phyloP scores from a whole-genome alignment of 345 rosid species.

The Eucalyptus decipiens region DNA sequence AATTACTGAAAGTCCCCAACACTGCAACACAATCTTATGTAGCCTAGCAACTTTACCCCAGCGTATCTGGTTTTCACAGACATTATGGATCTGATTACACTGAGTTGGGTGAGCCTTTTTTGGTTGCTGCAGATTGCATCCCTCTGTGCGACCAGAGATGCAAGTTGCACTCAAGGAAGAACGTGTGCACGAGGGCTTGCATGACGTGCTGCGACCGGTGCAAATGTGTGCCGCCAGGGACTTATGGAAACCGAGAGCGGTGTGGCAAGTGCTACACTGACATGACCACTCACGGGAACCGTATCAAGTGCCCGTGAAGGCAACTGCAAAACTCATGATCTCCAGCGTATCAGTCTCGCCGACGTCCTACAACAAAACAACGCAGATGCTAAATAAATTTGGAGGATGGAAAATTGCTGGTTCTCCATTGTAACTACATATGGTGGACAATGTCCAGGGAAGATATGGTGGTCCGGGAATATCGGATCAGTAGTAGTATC shows the following conservation, averaged over 20 bases:
- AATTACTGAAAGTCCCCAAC: not conserved
- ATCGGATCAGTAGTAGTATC: not conserved
- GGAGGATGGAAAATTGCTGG: not conserved
- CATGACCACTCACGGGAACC: conserved; percentile 62
- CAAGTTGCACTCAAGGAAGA: conserved; percentile 59
- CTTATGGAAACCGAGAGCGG: conserved; percentile 70
- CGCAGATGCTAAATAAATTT: not conserved
- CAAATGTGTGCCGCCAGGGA: conserved; percentile 96
- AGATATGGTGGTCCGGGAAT: not conserved
- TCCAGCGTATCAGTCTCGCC: not conserved
- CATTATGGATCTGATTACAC: not conserved
- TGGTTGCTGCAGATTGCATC: conserved; percentile 37
- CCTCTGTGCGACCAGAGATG: conserved; percentile 71
- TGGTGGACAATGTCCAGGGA: not conserved
- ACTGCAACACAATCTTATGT: not conserved
- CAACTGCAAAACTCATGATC: not conserved
- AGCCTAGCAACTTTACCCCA: not conserved
- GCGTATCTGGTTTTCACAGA: not conserved
- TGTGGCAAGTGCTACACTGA: conserved; percentile 86
- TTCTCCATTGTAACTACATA: not conserved
- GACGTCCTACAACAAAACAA: not conserved
- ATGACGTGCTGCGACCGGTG: conserved; percentile 80
- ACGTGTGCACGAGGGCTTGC: conserved; percentile 68
- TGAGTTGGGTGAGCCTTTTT: not conserved
- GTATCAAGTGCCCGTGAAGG: conserved; percentile 59